Evolutionary conservation across 805 yeast genomes (phyloP), one percentile per base, ranked within the genome.

Genomic region (Candida insectalens): DNA sequence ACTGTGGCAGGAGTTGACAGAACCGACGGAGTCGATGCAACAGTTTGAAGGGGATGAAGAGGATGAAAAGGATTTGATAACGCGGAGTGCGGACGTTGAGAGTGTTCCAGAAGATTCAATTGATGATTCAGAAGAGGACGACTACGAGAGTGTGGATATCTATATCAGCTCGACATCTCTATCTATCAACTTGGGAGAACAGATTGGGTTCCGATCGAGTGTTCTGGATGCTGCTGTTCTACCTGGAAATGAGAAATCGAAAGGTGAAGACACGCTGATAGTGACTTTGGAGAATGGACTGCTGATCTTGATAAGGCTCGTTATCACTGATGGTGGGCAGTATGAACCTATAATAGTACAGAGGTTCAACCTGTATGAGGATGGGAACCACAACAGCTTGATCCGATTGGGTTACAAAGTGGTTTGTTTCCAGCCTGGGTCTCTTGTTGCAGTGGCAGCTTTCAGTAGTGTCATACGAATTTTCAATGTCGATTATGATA

Each of bases 201-300:
- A 30, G 10, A 34, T 41, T 14, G 27, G 40, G 8, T 42, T 54
- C 8, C 48, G 46, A 27, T 38, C 44, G 1, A 27, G 40, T 1
- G 49, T 55, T 10, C 14, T 49, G 36, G 38, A 46, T 18, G 47
- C 57, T 3, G 40, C 46, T 9, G 43, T 51, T 4, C 34, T 55
- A 1, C 47, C 46, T 6, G 47, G 51, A 1, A 44, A 42, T 15
- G 37, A 32, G 9, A 30, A 34, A 6, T 42, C 51, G 5, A 28
- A 36, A 13, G 35, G 27, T 9, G 57, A 50, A 34, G 61, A 57
- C 33, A 41, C 52, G 1, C 25, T 59, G 6, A 14, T 57, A 7
- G 31, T 53, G 3, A 37, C 46, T 10, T 34, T 53, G 29, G 32
- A 40, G 7, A 35, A 46, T 3, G 55, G 55, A 3, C 36, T 34